Evolutionary conservation across 805 yeast species (phyloP).

Genomic region (Pichia exigua): DNA sequence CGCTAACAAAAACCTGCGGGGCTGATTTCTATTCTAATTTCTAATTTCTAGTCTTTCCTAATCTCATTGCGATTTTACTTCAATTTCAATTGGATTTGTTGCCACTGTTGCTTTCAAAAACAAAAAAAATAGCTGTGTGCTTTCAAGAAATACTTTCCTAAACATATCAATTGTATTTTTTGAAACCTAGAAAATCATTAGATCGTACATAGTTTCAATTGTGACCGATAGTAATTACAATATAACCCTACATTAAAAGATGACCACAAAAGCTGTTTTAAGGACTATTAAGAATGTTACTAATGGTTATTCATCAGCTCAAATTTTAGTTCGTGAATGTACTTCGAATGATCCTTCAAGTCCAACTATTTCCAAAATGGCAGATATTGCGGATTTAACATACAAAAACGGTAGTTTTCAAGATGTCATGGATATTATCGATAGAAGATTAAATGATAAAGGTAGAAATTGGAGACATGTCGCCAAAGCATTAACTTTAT

Average conservation of each 20-base stretch:
- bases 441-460: slow-evolving; percentile 85
- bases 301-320: slow-evolving; percentile 81
- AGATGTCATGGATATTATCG: slow-evolving; percentile 91
- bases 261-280: slow-evolving; percentile 35
- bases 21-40: background rate
- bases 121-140: background rate
- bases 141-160: background rate
- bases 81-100: background rate
- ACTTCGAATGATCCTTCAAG: slow-evolving; percentile 84
- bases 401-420: slow-evolving; percentile 65
- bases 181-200: too few relatives aligned
- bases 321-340: slow-evolving; percentile 83
- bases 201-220: background rate
- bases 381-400: slow-evolving; percentile 70
- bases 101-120: too few relatives aligned
- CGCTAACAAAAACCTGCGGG: background rate
- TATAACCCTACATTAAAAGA: background rate
- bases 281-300: slow-evolving; percentile 84
- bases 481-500: slow-evolving; percentile 81
- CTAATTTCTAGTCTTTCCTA: too few relatives aligned
- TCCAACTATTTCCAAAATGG: slow-evolving; percentile 77
- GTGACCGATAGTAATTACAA: background rate
- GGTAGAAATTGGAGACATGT: slow-evolving; percentile 98
- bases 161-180: background rate
- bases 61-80: background rate